Evolutionary conservation across 2,329 filamentous ascomycete genomes (phyloP).

Genomic region (Blumeriella jaapii): DNA sequence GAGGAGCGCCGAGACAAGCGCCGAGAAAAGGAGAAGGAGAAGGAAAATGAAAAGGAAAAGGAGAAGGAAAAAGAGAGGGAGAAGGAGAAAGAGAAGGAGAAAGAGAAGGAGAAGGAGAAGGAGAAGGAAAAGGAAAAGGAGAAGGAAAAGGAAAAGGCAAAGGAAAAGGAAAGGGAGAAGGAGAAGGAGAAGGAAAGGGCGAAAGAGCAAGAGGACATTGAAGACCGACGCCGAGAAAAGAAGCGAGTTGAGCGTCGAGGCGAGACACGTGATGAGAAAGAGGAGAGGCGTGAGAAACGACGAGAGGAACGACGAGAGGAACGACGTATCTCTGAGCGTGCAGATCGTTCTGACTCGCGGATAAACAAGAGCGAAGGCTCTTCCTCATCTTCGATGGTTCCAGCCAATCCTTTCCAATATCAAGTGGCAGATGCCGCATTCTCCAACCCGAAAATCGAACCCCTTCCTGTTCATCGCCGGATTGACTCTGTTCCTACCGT

Average conservation of each 20-base stretch:
- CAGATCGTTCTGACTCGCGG: slow-evolving; percentile 7
- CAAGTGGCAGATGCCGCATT: slow-evolving; percentile 44
- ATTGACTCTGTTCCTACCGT: slow-evolving; percentile 31
- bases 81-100: slow-evolving; percentile 19
- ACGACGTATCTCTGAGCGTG: slow-evolving; percentile 7
- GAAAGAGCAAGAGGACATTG: slow-evolving; percentile 14
- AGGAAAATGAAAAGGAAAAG: slow-evolving; percentile 16
- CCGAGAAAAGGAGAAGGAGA: slow-evolving; percentile 18
- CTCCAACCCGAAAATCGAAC: slow-evolving; percentile 32
- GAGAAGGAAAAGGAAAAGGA: slow-evolving; percentile 19
- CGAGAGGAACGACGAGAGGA: slow-evolving; percentile 27
- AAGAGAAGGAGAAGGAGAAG: slow-evolving; percentile 13
- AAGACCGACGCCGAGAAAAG: slow-evolving; percentile 17
- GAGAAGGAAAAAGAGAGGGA: slow-evolving; percentile 17
- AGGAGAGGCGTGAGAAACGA: slow-evolving; percentile 28
- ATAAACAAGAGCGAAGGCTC: slow-evolving; percentile 24
- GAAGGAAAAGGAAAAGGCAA: slow-evolving; percentile 15
- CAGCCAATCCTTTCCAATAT: slow-evolving; percentile 47
- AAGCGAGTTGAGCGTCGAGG: slow-evolving; percentile 23
- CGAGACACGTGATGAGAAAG: slow-evolving; percentile 23
- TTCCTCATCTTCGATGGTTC: slow-evolving; percentile 19
- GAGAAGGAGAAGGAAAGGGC: slow-evolving; percentile 18
- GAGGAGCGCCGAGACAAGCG: slow-evolving; percentile 18
- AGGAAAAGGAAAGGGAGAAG: slow-evolving; percentile 18
- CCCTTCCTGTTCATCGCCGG: slow-evolving; percentile 11